Conservation (phyloP, 768 basidiomycete genomes). For the Strobilomyces confusus region DNA sequence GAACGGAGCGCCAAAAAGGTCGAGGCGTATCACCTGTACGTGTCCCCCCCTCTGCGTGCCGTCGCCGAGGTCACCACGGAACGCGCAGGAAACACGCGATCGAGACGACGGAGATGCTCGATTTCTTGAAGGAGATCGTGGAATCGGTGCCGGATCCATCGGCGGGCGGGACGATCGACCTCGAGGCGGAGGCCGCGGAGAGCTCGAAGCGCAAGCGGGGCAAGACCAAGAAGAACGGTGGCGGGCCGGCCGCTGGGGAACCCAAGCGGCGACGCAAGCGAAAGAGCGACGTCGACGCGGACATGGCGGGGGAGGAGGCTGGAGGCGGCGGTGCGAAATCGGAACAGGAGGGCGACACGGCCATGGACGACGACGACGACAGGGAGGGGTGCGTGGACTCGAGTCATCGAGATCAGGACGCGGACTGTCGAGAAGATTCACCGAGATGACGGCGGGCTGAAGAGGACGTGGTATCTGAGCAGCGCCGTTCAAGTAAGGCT, state of each 20-base stretch:
- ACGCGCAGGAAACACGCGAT: conserved; percentile 95
- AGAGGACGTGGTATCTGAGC: conserved; percentile 5
- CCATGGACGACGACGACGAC: conserved; percentile 42
- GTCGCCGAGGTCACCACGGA: too few species aligned
- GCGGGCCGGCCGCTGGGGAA: conserved; percentile 32
- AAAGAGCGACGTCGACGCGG: conserved; percentile 35
- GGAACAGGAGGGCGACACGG: conserved; percentile 35
- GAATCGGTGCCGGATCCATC: conserved; percentile 84
- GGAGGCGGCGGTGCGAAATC: conserved; percentile 31
- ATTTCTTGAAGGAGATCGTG: conserved; percentile 93
- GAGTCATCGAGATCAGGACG: conserved; percentile 40
- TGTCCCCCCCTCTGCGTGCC: conserved; percentile 24
- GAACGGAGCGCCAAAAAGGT: conserved; percentile 72
- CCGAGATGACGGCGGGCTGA: conserved; percentile 27
- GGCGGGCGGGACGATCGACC: conserved; percentile 71
- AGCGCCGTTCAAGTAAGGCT: conserved; percentile 10
- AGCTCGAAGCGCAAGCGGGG: conserved; percentile 54
- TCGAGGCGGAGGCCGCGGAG: conserved; percentile 58
- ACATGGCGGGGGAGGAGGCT: conserved; percentile 33
- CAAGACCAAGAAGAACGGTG: conserved; percentile 48
- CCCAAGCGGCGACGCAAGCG: conserved; percentile 50
- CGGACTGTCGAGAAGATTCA: conserved; percentile 42
- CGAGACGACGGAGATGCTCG: conserved; percentile 81
- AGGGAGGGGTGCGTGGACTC: conserved; percentile 37
- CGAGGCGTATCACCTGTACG: conserved; percentile 90